Base-by-base conservation (phyloP, 2,329 filamentous ascomycete species). In the Penicillium psychrosexuale region DNA sequence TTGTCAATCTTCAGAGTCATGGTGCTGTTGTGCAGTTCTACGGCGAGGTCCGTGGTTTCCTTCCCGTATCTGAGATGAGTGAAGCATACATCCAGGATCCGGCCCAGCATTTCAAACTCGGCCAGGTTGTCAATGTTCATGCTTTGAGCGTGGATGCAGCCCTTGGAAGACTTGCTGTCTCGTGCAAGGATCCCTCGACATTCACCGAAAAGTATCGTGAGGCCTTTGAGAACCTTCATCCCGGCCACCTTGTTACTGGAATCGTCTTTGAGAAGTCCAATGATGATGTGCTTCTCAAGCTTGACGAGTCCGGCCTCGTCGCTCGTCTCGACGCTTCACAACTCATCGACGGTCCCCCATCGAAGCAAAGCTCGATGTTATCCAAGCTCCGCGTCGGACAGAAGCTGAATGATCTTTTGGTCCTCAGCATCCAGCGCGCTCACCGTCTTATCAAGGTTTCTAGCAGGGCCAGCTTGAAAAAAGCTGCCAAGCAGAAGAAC, bases 11-110 rank as follows among this genome's bases (percentile, higher is more conserved):
- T 11, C 80, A 91, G 53, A 75, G 83, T 3, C 84, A 85, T 50
- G 94, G 94, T 56, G 94, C 94, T 11, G 84, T 93, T 17, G 88
- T 99, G 50, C 91, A 96, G 69, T 99, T 97, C 74, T 99, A 95
- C 67, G 91, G 91, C 17, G 76, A 80, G 8, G 80, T 99, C 19
- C 84, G 85, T 61, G 95, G 89, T 8, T 99, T 95, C 77, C 80
- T 99, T 51, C 94, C 94, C 2, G 87, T 96, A 0, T 90, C 90
- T 1, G 93, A 99, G 74, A 99, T 99, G 94, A 97, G 94, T 70
- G 94, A 99, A 71, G 91, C 92, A 11, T 97, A 88, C 69, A 97
- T 99, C 66, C 84, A 88, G 62, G 89, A 97, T 67, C 91, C 94
- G 5, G 84, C 84, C 43, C 86, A 95, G 67, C 92, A 97, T 74